Evolutionary conservation across 768 basidiomycete genomes (phyloP), one percentile per base, ranked within the genome.

Genomic region (Trametes maxima): DNA sequence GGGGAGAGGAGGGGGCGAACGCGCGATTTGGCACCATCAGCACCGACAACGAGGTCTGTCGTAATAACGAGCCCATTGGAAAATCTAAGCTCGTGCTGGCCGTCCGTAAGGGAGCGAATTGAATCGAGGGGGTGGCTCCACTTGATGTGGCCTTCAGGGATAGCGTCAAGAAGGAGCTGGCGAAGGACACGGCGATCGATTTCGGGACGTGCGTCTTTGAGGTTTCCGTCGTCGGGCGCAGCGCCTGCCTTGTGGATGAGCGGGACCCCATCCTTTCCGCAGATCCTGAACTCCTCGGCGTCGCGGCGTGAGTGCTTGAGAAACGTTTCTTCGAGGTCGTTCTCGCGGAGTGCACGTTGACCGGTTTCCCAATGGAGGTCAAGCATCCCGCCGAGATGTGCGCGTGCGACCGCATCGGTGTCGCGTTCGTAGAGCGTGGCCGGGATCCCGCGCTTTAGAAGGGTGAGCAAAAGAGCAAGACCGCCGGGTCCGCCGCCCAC

Each of bases 21-120:
- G 57, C 70, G 71, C 16, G 76, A 78, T 73, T 77, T 77, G 3
- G 78, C 71, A 7, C 80, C 79, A 48, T 78, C 77, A n/a, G 77
- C 76, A 11, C 77, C 77, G 44, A 78, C 62, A 43, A 76, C 56
- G 51, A 75, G 2, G 53, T 68, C 71, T 35, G 57, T 24, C 14
- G 49, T 25, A 5, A 47, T 24, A 11, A 40, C n/a, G 42, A 40
- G 12, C 13, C 47, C 47, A 13, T 52, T 46, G 1, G 42, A 22
- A 43, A 54, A 58, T 11, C 42, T 50, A 11, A 65, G 36, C 19
- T 65, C 45, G 49, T 58, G 57, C 22, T 58, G 8, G 76, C 76
- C 52, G 57, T 55, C 11, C 66, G 63, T 28, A 67, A 52, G 47
- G 69, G 70, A 25, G 77, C 59, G 49, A 74, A 62, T 5, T 65